Evolutionary conservation across 2,329 filamentous ascomycete species (phyloP), one percentile per base, ranked within the genome.

Genomic region (Epichloe aotearoae): DNA sequence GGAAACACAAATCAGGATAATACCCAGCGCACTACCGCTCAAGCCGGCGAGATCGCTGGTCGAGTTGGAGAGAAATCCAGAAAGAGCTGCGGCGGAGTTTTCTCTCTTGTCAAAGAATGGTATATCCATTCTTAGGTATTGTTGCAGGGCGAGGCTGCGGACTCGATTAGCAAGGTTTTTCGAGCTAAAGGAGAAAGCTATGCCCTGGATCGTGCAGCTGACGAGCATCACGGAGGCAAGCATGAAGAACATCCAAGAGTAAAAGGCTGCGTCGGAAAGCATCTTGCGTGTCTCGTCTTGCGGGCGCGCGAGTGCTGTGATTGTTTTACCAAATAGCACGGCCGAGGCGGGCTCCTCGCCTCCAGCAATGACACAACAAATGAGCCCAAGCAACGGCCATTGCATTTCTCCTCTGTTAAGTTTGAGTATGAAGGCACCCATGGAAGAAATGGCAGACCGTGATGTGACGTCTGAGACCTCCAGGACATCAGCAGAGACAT

Each of bases 231-330:
- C 66, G 4, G 66, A 57, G 11, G 70, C 72, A 41, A 73, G 56
- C 3, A 74, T 59, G 42, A 73, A 68, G 51, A 74, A 75, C 72
- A 76, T 75, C 17, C 69, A 62, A 0, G 70, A 64, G 66, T 69
- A 75, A 57, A 74, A 74, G 55, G 73, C 67, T 2, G 55, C 67
- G 64, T 51, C 49, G 10, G 50, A 48, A 15, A 23, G 11, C 14
- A 49, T 45, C 4, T 41, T 7, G 39, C 49, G 39, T 14, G 45
- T 19, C 17, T 54, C 37, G 37, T 15, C 37, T 17, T 15, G n/a
- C 37, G 5, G 14, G 14, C 14, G n/a, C 14, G 37, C 14, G 4
- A 17, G 14, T 15, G 37, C 37, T 15, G 37, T 17, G 12, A 39
- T 17, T 15, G 1, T 14, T 39, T 39, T 15, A 6, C 37, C 37